Conservation (phyloP, 768 basidiomycete genomes). For the Panus rudis region DNA sequence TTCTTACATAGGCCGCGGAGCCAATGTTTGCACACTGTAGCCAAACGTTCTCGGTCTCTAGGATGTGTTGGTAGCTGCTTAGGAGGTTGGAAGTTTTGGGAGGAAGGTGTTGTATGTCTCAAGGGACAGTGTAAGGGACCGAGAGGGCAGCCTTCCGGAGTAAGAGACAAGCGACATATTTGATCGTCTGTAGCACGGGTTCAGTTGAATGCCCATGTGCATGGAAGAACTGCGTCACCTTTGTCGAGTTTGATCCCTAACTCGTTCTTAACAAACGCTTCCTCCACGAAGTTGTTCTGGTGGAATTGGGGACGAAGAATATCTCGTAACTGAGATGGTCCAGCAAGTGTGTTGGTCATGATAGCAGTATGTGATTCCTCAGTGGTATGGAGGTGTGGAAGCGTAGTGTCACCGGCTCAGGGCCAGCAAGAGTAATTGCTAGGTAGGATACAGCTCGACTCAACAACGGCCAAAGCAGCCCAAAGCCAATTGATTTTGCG, state of each 20-base stretch:
- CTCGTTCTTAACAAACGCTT: conserved; percentile 74
- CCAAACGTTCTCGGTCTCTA: conserved; percentile 72
- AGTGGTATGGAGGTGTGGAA: no score
- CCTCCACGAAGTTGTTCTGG: conserved; percentile 83
- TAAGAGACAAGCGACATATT: conserved; percentile 82
- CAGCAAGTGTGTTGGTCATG: conserved; percentile 22
- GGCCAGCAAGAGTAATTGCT: no score
- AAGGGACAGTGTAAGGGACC: conserved; percentile 89
- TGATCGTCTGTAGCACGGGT: conserved; percentile 62
- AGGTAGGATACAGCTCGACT: no score
- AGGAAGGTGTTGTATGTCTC: conserved; percentile 84
- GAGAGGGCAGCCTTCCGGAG: conserved; percentile 81
- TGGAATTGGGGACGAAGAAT: conserved; percentile 87
- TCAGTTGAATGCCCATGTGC: not conserved
- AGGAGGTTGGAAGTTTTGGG: conserved; percentile 84
- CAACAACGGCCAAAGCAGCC: no score
- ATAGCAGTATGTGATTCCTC: no score
- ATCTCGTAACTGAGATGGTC: conserved; percentile 36
- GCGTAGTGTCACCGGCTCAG: no score
- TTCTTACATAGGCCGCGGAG: conserved; percentile 97
- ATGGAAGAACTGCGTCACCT: conserved; percentile 42
- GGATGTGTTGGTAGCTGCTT: conserved; percentile 78
- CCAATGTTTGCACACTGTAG: conserved; percentile 99
- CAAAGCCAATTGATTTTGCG: no score
- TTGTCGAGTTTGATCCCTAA: conserved; percentile 87